Conservation (phyloP, 2,329 filamentous ascomycete genomes). For the Epichloe baconii region DNA sequence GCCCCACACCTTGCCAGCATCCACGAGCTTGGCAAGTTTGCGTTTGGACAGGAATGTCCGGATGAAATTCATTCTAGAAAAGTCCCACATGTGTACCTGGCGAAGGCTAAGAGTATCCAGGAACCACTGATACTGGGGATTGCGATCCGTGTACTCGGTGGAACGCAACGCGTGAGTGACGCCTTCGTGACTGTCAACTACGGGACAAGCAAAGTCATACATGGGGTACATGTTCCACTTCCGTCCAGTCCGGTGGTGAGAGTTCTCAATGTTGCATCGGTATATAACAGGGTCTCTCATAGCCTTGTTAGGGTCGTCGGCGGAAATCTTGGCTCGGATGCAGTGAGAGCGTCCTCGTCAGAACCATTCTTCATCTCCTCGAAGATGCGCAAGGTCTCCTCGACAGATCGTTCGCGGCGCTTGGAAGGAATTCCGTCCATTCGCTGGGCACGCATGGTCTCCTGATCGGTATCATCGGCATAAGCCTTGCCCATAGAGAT, state of each 20-base stretch:
- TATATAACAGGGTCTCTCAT: constrained; percentile 96
- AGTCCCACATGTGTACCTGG: constrained; percentile 75
- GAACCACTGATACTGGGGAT: constrained; percentile 82
- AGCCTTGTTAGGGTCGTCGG: constrained; percentile 87
- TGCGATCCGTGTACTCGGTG: constrained; percentile 78
- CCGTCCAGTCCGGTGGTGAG: constrained; percentile 66
- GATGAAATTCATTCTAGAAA: constrained; percentile 74
- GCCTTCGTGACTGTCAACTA: constrained; percentile 69
- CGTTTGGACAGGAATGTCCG: constrained; percentile 73
- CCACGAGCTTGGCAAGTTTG: constrained; percentile 74
- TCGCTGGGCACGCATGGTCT: constrained; percentile 75
- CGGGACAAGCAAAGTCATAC: constrained; percentile 76
- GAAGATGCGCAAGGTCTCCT: constrained; percentile 77
- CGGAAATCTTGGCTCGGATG: constrained; percentile 87
- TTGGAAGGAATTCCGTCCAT: constrained; percentile 73
- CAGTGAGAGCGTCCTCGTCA: constrained; percentile 68
- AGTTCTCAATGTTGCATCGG: constrained; percentile 59
- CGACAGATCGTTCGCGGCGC: constrained; percentile 62
- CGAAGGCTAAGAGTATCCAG: constrained; percentile 59
- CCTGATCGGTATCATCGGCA: constrained; percentile 84
- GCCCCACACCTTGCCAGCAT: constrained; percentile 61
- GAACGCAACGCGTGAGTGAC: constrained; percentile 74
- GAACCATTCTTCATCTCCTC: constrained; percentile 87
- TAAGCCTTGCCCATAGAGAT: constrained; percentile 84
- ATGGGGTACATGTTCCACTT: constrained; percentile 80